phyloP scores from a whole-genome alignment of 208 protist species.

The Leishmania martiniquensis region DNA sequence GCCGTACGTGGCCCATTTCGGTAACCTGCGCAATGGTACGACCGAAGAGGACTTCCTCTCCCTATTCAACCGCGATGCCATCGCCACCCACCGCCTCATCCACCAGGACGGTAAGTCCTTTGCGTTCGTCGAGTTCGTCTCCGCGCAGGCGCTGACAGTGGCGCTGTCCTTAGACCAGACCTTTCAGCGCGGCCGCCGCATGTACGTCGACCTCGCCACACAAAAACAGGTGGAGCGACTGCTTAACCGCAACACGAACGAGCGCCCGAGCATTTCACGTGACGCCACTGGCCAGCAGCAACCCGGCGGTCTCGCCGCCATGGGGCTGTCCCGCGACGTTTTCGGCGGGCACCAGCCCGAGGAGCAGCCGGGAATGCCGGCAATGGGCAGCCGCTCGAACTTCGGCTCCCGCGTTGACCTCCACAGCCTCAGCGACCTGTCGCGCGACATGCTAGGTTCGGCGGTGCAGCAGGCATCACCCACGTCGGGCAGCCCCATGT shows the following conservation, averaged over 20 bases:
- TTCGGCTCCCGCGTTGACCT: constrained; percentile 69
- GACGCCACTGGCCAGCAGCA: constrained; percentile 58
- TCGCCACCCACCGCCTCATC: constrained; percentile 72
- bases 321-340: constrained; percentile 63
- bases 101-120: constrained; percentile 83
- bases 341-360: constrained; percentile 68
- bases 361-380: constrained; percentile 20
- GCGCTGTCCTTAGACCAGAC: constrained; percentile 71
- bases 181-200: constrained; percentile 60
- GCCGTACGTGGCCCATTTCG: constrained; percentile 83
- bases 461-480: constrained; percentile 46
- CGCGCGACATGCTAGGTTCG: constrained; percentile 75
- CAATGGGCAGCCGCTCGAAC: constrained; percentile 44
- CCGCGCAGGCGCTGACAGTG: constrained; percentile 59
- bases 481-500: constrained; percentile 22
- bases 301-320: constrained; percentile 31
- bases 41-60: constrained; percentile 78
- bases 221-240: constrained; percentile 81
- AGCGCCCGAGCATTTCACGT: constrained; percentile 41
- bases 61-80: constrained; percentile 59
- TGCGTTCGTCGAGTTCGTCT: constrained; percentile 86
- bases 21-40: constrained; percentile 84
- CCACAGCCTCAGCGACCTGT: constrained; percentile 56
- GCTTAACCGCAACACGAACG: constrained; percentile 44
- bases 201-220: constrained; percentile 85